Conservation (phyloP, 306 rosid species). For the Sicyos baderoa region DNA sequence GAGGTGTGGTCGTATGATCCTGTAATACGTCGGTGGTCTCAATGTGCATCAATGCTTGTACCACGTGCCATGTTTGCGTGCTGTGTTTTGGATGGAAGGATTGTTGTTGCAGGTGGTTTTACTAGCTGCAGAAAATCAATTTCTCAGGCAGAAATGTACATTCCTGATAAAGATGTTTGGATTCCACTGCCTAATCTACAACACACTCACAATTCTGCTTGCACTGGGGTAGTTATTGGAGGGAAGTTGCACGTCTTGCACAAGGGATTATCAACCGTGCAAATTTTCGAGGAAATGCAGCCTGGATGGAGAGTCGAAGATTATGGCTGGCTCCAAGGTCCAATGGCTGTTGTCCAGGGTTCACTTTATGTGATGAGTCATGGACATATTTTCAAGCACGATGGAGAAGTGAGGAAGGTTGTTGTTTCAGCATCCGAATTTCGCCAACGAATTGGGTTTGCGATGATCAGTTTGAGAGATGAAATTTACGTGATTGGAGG, state of each 20-base stretch:
- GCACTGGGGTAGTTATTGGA: slow-evolving; percentile 76
- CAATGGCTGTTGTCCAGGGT: slow-evolving; percentile 68
- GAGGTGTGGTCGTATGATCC: slow-evolving; percentile 99
- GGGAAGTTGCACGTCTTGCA: slow-evolving; percentile 84
- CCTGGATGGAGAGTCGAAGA: slow-evolving; percentile 72
- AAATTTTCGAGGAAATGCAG: slow-evolving; percentile 58
- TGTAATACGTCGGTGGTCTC: slow-evolving; percentile 64
- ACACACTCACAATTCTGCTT: slow-evolving; percentile 80
- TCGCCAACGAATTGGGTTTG: slow-evolving; percentile 73
- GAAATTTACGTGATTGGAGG: slow-evolving; percentile 85
- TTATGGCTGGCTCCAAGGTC: slow-evolving; percentile 80
- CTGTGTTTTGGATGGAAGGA: slow-evolving; percentile 80
- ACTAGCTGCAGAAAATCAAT: slow-evolving; percentile 86
- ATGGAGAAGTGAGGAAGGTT: slow-evolving; percentile 36
- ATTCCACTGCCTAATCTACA: slow-evolving; percentile 73
- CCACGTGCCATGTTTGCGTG: slow-evolving; percentile 98
- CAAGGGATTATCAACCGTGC: slow-evolving; percentile 80
- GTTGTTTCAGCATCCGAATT: slow-evolving; percentile 70
- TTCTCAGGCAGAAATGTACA: slow-evolving; percentile 91
- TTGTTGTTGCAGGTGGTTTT: slow-evolving; percentile 92
- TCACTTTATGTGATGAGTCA: slow-evolving; percentile 82
- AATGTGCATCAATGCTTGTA: slow-evolving; percentile 73
- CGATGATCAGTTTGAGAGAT: slow-evolving; percentile 64
- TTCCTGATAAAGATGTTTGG: slow-evolving; percentile 80
- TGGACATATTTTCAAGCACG: slow-evolving; percentile 57